Conservation (phyloP, 306 rosid genomes). For the Cyclanthera cordifolia region DNA sequence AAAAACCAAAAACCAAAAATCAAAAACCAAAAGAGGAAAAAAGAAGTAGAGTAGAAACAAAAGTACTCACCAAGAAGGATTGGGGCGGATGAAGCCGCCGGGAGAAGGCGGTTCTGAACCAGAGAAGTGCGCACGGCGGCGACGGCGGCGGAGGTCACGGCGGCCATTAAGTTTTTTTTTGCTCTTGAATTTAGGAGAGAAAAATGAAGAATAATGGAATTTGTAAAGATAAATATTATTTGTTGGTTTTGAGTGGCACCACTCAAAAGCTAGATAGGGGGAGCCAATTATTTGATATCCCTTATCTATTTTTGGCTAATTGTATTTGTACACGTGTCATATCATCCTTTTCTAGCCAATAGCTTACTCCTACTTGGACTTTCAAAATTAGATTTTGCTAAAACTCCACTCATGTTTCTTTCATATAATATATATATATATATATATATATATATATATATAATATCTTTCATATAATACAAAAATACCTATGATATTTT, state of each 20-base stretch:
- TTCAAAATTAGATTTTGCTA: background rate
- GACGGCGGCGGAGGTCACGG: conserved; percentile 48
- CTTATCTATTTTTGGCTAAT: conserved; percentile 49
- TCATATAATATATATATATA: background rate
- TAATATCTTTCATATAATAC: background rate
- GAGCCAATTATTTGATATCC: conserved; percentile 41
- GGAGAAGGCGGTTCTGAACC: conserved; percentile 38
- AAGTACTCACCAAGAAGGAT: conserved; percentile 46
- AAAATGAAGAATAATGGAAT: background rate
- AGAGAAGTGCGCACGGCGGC: conserved; percentile 39
- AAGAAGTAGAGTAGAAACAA: background rate
- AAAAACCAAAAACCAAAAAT: no score
- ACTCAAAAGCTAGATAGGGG: conserved; percentile 34
- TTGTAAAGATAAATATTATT: conserved; percentile 28
- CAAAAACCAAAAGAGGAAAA: background rate
- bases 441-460: no score
- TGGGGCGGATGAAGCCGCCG: conserved; percentile 35
- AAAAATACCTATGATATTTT: background rate
- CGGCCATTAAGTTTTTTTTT: conserved; percentile 45
- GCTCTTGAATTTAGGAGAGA: conserved; percentile 1
- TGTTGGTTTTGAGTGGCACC: conserved; percentile 28
- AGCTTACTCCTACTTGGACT: background rate
- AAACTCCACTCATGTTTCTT: background rate
- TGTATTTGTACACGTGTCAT: conserved; percentile 36
- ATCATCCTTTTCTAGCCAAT: conserved; percentile 16